phyloP scores from a whole-genome alignment of 345 rosid species.

The Atalantia buxifolia region DNA sequence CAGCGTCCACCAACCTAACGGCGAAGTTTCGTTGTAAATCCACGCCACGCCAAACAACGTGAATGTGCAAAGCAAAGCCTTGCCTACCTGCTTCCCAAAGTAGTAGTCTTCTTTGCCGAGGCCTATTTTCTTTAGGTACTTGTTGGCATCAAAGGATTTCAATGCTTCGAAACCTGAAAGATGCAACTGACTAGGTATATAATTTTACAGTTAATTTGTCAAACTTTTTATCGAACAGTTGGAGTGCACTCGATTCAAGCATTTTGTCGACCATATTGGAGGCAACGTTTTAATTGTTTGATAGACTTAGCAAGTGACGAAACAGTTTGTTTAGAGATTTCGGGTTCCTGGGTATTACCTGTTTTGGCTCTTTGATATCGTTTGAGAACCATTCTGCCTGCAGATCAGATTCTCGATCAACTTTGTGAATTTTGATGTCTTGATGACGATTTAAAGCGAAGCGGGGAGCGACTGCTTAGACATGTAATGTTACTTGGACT shows the following conservation, averaged over 20 bases:
- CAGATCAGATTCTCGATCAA: background rate
- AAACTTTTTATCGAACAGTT: slow-evolving; percentile 30
- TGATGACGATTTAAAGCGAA: background rate
- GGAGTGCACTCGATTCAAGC: slow-evolving; percentile 5
- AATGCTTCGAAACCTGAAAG: slow-evolving; percentile 49
- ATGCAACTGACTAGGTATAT: background rate
- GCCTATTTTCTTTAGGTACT: slow-evolving; percentile 64
- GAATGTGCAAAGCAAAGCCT: slow-evolving; percentile 74
- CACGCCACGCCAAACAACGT: slow-evolving; percentile 61
- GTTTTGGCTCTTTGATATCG: slow-evolving; percentile 56
- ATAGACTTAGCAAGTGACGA: background rate
- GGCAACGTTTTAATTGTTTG: background rate
- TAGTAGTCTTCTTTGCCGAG: slow-evolving; percentile 59
- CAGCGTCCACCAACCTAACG: slow-evolving; percentile 91
- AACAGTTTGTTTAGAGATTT: background rate
- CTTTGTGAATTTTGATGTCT: background rate
- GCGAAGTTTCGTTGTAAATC: slow-evolving; percentile 79
- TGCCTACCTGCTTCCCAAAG: slow-evolving; percentile 83
- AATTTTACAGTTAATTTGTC: too few species aligned
- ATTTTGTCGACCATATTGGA: slow-evolving; percentile 30
- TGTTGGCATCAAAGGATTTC: slow-evolving; percentile 50
- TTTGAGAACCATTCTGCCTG: slow-evolving; percentile 50
- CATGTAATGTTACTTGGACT: background rate
- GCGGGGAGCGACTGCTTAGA: background rate
- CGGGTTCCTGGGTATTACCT: slow-evolving; percentile 28